These are phyloP conservation scores for Colletotrichum neosansevieriae DNA, from an alignment of 2,329 filamentous ascomycete genomes.

Conservation along the genomic window DNA sequence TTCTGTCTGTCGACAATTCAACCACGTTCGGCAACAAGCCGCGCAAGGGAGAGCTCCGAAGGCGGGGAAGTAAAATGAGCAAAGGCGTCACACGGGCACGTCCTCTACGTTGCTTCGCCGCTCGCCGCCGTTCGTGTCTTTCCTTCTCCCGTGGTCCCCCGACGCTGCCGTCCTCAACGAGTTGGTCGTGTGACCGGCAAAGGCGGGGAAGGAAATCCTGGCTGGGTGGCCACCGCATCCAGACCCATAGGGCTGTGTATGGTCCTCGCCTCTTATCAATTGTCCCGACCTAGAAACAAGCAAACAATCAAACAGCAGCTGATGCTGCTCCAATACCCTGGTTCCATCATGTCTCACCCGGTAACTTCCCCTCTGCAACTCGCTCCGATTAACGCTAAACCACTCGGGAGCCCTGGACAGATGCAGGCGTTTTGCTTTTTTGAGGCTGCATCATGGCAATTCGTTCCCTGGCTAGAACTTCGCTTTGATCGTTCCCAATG, in stretches of 20 bases:
- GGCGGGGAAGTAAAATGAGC: constrained; percentile 14
- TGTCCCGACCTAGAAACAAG: constrained; percentile 10
- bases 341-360: constrained; percentile 21
- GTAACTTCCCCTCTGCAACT: constrained; percentile 2
- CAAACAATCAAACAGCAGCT: constrained; percentile 13
- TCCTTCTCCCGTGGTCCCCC: background rate
- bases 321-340: constrained; percentile 7
- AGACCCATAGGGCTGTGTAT: too few species aligned
- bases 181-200: constrained; percentile 20
- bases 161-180: constrained; percentile 13
- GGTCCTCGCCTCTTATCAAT: background rate
- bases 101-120: background rate
- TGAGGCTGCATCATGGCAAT: background rate
- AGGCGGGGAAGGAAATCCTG: background rate
- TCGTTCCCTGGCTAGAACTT: background rate
- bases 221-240: background rate
- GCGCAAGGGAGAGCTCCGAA: background rate
- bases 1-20: background rate
- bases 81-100: constrained; percentile 14
- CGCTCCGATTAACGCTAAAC: background rate
- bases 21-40: background rate
- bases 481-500: background rate
- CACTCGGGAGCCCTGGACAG: background rate
- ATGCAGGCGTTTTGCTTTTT: constrained; percentile 15
- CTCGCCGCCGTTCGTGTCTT: background rate